Conservation (phyloP, 192 early-diverging fungal genomes). For the Haplosporangium gracile region DNA sequence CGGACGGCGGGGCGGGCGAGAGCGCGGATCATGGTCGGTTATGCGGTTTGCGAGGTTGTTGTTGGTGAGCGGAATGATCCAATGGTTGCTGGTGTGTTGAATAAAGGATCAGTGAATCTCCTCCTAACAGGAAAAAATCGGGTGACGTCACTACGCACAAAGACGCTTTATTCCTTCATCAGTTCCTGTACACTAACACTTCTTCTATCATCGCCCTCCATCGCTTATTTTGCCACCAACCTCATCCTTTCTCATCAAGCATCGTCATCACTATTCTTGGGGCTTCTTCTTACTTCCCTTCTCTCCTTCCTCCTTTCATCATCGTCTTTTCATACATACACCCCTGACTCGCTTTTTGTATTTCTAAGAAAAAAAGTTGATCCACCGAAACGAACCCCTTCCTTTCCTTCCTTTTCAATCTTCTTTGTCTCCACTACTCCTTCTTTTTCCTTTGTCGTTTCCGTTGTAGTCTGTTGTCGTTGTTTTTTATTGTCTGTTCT, state of each 20-base stretch:
- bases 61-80: neutral
- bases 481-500: neutral
- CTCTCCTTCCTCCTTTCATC: neutral
- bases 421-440: neutral
- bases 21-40: slow-evolving; percentile 68
- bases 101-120: no score
- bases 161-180: neutral
- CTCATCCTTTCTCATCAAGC: neutral
- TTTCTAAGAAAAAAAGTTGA: slow-evolving; percentile 1
- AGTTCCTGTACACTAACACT: slow-evolving; percentile 5
- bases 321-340: neutral
- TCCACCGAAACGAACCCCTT: slow-evolving; percentile 5
- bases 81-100: neutral
- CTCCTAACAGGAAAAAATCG: no score
- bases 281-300: neutral
- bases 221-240: neutral
- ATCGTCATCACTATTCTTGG: neutral
- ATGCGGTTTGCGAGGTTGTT: slow-evolving; percentile 9
- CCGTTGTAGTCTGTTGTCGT: neutral
- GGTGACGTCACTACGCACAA: no score
- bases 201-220: neutral
- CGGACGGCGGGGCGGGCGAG: slow-evolving; percentile 60
- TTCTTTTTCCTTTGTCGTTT: neutral
- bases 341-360: slow-evolving; percentile 2
- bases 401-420: neutral